phyloP scores from a whole-genome alignment of 768 basidiomycete genomes.

The Agrocybe pediades region DNA sequence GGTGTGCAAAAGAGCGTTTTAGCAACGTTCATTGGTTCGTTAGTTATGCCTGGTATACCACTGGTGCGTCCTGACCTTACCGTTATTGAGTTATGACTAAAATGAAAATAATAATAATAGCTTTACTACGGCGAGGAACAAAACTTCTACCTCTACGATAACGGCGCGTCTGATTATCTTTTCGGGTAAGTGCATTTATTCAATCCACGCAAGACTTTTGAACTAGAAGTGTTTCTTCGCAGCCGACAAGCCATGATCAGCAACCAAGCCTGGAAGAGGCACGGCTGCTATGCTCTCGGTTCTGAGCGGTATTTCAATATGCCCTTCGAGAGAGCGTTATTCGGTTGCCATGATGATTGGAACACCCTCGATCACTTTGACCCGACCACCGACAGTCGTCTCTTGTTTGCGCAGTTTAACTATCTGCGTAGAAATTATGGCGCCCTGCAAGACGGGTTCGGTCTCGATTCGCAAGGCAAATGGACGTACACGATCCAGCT shows the following conservation, averaged over 20 bases:
- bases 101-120: too few relatives aligned
- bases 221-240: conserved; percentile 3
- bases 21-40: conserved; percentile 73
- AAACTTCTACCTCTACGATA: conserved; percentile 84
- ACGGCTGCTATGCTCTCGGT: conserved; percentile 90
- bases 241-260: conserved; percentile 93
- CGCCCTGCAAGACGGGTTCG: conserved; percentile 83
- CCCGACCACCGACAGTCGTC: conserved; percentile 77
- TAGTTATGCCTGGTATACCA: conserved; percentile 88
- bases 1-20: conserved; percentile 78
- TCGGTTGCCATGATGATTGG: conserved; percentile 90
- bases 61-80: conserved; percentile 43
- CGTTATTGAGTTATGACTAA: not conserved
- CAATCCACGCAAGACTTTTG: not conserved
- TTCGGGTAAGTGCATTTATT: conserved; percentile 59
- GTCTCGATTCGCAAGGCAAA: conserved; percentile 81
- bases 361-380: conserved; percentile 95
- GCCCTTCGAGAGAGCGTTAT: conserved; percentile 73
- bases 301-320: conserved; percentile 95
- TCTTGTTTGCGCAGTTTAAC: conserved; percentile 73
- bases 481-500: conserved; percentile 80
- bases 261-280: conserved; percentile 86
- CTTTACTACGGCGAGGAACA: conserved; percentile 93
- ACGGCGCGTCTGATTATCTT: conserved; percentile 87
- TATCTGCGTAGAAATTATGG: conserved; percentile 69